Evolutionary conservation across 2,329 filamentous ascomycete species (phyloP).

Genomic region (Alternaria ethzedia): DNA sequence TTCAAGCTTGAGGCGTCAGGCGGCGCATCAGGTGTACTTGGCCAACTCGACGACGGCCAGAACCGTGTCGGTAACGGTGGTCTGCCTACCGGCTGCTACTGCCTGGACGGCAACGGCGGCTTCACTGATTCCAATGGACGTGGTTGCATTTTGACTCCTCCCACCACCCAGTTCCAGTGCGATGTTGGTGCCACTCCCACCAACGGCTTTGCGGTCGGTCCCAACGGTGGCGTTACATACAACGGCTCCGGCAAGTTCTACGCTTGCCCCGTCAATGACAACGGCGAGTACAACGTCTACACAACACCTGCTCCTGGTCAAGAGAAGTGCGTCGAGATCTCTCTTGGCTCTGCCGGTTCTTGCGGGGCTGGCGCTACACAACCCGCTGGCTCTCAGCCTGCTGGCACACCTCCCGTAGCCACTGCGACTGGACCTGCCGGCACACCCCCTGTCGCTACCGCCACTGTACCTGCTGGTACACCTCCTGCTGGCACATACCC

Average conservation of each 20-base stretch:
- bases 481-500: background rate
- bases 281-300: conserved; percentile 64
- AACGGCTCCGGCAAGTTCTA: conserved; percentile 62
- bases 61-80: conserved; percentile 63
- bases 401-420: background rate
- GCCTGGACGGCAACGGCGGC: conserved; percentile 56
- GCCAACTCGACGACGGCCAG: conserved; percentile 68
- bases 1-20: conserved; percentile 25
- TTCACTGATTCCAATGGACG: conserved; percentile 62
- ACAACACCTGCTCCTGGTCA: conserved; percentile 49
- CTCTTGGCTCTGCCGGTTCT: conserved; percentile 43
- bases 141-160: conserved; percentile 68
- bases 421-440: background rate
- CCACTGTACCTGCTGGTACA: background rate
- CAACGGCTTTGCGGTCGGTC: conserved; percentile 63
- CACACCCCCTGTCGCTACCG: background rate
- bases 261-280: conserved; percentile 65
- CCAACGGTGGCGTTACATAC: conserved; percentile 60
- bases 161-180: conserved; percentile 67
- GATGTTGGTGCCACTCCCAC: conserved; percentile 58
- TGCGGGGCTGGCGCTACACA: conserved; percentile 22
- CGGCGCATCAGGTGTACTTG: conserved; percentile 58
- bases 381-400: background rate
- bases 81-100: conserved; percentile 59
- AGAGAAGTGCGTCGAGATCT: conserved; percentile 59